Conservation (phyloP, 129 eudicot genomes). For the Rutidosis leptorrhynchoides region DNA sequence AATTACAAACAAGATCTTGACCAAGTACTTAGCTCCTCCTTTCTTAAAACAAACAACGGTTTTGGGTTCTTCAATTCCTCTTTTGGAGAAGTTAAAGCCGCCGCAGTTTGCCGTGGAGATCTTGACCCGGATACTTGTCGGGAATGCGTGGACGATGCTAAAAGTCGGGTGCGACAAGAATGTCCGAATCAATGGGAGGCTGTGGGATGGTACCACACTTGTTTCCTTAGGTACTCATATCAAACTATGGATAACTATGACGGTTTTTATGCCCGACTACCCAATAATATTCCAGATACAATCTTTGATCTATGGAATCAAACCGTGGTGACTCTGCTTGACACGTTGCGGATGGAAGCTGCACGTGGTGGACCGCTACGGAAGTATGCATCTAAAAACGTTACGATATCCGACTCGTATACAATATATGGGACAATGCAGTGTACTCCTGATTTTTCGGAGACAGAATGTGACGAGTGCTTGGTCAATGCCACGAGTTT, state of each 20-base stretch:
- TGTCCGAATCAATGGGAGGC: constrained; percentile 37
- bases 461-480: constrained; percentile 32
- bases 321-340: constrained; percentile 19
- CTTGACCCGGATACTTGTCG: no score
- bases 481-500: neutral
- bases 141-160: no score
- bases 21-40: no score
- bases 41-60: no score
- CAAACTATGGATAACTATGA: neutral
- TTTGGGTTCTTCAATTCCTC: no score
- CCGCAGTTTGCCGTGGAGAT: no score
- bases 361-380: constrained; percentile 18
- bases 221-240: constrained; percentile 41
- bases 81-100: no score
- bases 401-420: neutral
- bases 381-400: constrained; percentile 35
- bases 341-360: constrained; percentile 25
- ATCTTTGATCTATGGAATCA: constrained; percentile 21
- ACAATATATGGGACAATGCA: constrained; percentile 40
- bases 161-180: neutral
- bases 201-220: constrained; percentile 22
- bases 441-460: constrained; percentile 61
- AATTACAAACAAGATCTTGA: no score
- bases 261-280: neutral
- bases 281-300: neutral